phyloP scores from a whole-genome alignment of 2,329 filamentous ascomycete species.

The Pezicula neosporulosa region DNA sequence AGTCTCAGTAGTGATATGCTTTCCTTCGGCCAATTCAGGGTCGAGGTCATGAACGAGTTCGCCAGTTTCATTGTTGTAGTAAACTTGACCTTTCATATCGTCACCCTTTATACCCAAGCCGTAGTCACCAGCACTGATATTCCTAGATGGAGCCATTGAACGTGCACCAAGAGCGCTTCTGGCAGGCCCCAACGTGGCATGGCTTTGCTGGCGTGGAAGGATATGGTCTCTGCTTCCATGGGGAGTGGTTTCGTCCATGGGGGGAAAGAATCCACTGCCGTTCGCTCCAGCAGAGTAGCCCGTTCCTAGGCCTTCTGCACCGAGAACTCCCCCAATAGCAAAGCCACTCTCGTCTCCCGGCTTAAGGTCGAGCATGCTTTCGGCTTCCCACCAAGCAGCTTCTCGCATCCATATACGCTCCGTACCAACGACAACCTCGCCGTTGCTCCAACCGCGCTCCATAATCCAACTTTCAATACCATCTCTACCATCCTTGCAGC shows the following conservation, averaged over 20 bases:
- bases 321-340: conserved; percentile 44
- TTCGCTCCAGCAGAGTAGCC: conserved; percentile 58
- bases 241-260: conserved; percentile 56
- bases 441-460: conserved; percentile 96
- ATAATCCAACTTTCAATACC: conserved; percentile 93
- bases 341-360: conserved; percentile 26
- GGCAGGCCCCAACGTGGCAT: conserved; percentile 29
- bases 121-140: conserved; percentile 71
- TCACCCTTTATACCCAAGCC: conserved; percentile 87
- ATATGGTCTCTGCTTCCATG: conserved; percentile 73
- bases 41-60: conserved; percentile 70
- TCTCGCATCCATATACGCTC: conserved; percentile 97
- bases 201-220: conserved; percentile 33
- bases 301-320: conserved; percentile 61
- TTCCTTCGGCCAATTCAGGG: conserved; percentile 72
- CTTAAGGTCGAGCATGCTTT: conserved; percentile 91
- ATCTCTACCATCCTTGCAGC: conserved; percentile 85
- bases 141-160: conserved; percentile 59
- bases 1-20: conserved; percentile 68
- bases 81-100: conserved; percentile 66
- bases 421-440: conserved; percentile 85
- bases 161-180: conserved; percentile 48
- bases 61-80: conserved; percentile 66
- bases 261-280: conserved; percentile 67
- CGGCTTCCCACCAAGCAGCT: conserved; percentile 94